Conservation (phyloP, 495 filamentous ascomycete species). For the Penicillium crystallinum region DNA sequence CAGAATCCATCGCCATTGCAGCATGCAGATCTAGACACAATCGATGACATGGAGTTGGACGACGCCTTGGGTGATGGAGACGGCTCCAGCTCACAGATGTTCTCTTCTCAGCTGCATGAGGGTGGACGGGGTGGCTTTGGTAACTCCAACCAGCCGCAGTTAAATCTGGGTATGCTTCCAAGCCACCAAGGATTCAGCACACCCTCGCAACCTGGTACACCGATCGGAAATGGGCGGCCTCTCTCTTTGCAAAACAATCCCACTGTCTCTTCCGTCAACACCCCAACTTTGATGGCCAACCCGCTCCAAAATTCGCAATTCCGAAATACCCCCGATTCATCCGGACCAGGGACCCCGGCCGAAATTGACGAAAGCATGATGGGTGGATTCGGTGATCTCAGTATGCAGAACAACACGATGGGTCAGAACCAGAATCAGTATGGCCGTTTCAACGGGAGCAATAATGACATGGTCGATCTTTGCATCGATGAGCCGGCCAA, state of each 20-base stretch:
- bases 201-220: constrained; percentile 78
- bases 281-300: constrained; percentile 72
- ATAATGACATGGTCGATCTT: constrained; percentile 58
- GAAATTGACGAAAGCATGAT: constrained; percentile 58
- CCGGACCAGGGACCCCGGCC: constrained; percentile 66
- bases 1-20: constrained; percentile 39
- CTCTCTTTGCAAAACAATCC: constrained; percentile 81
- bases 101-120: constrained; percentile 50
- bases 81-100: constrained; percentile 57
- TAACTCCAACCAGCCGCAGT: constrained; percentile 65
- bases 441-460: constrained; percentile 35
- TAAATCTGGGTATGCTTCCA: constrained; percentile 69
- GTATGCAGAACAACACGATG: constrained; percentile 56
- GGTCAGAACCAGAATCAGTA: constrained; percentile 51
- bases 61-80: constrained; percentile 65
- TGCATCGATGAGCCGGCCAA: constrained; percentile 97
- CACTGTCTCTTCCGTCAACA: constrained; percentile 96
- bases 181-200: constrained; percentile 72
- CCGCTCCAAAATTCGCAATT: constrained; percentile 60
- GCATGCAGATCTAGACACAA: constrained; percentile 69
- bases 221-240: constrained; percentile 61
- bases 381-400: constrained; percentile 44
- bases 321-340: constrained; percentile 66
- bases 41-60: constrained; percentile 97
- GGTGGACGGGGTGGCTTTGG: constrained; percentile 58